A percentile compares a stretch with the other conserved stretches of the same genome.
Evolutionary conservation across 495 filamentous ascomycete genomes (phyloP).

Genomic region (Penicillium ucsense): DNA sequence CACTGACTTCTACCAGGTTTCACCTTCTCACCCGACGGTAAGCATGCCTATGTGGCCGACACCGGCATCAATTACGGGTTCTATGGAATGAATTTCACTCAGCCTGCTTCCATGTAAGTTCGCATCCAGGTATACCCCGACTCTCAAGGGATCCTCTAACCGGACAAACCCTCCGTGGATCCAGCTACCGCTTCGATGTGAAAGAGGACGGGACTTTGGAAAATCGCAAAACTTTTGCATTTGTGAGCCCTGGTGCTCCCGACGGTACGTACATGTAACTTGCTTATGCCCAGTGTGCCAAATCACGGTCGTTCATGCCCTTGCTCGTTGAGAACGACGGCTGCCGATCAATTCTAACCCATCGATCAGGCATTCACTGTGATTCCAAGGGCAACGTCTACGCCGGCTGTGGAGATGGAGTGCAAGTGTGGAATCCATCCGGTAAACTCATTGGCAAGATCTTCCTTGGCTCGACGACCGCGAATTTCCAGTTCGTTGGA

Average conservation of each 20-base stretch:
- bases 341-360: background rate
- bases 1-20: slow-evolving; percentile 16
- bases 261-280: slow-evolving; percentile 16
- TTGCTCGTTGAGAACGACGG: background rate
- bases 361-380: slow-evolving; percentile 28
- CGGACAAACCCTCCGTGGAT: too few relatives aligned
- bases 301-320: too few relatives aligned
- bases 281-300: too few relatives aligned
- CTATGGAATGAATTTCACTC: slow-evolving; percentile 10
- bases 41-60: slow-evolving; percentile 36
- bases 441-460: slow-evolving; percentile 43
- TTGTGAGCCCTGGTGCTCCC: slow-evolving; percentile 17
- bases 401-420: slow-evolving; percentile 34
- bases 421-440: slow-evolving; percentile 32
- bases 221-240: slow-evolving; percentile 16
- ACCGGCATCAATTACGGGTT: slow-evolving; percentile 21
- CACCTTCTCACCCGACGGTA: slow-evolving; percentile 31
- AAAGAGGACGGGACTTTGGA: slow-evolving; percentile 10
- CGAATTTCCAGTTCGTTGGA: slow-evolving; percentile 51
- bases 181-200: slow-evolving; percentile 16
- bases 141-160: too few relatives aligned
- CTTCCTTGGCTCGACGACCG: slow-evolving; percentile 25
- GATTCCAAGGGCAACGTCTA: slow-evolving; percentile 37
- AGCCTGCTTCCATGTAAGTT: slow-evolving; percentile 14
- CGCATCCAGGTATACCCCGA: too few relatives aligned